Evolutionary conservation across 208 protist genomes (phyloP).

Genomic region (Trichomonas gallinae): DNA sequence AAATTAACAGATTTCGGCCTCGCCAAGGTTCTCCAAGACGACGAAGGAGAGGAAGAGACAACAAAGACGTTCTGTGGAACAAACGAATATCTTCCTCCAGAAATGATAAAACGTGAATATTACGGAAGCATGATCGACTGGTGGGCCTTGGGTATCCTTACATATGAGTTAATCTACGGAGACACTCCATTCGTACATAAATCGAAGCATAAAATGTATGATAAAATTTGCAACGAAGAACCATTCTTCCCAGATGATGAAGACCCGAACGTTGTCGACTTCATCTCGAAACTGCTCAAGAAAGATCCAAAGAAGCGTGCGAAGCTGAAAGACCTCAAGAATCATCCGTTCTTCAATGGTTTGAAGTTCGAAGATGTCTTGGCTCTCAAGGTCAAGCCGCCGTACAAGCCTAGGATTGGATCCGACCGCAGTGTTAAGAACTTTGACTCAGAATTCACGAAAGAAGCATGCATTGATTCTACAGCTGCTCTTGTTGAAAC

Average conservation of each 20-base stretch:
- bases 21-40: neutral
- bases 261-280: neutral
- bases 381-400: neutral
- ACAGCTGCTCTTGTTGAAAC: neutral
- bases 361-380: slow-evolving; percentile 12
- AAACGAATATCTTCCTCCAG: neutral
- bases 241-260: neutral
- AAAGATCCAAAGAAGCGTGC: slow-evolving; percentile 1
- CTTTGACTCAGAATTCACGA: slow-evolving; percentile 20
- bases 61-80: slow-evolving; percentile 20
- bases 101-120: neutral
- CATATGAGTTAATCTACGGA: neutral
- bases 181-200: neutral
- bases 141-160: slow-evolving; percentile 5
- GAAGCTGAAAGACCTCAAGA: neutral
- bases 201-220: neutral
- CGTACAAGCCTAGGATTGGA: neutral
- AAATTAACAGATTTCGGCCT: slow-evolving; percentile 22
- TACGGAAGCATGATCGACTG: neutral
- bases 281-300: neutral
- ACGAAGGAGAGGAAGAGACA: neutral
- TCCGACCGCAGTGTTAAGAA: neutral
- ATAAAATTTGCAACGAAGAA: neutral
- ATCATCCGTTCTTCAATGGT: slow-evolving; percentile 14
- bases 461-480: neutral